phyloP scores from a whole-genome alignment of 2,329 filamentous ascomycete genomes.

The Metarhizium humberi region DNA sequence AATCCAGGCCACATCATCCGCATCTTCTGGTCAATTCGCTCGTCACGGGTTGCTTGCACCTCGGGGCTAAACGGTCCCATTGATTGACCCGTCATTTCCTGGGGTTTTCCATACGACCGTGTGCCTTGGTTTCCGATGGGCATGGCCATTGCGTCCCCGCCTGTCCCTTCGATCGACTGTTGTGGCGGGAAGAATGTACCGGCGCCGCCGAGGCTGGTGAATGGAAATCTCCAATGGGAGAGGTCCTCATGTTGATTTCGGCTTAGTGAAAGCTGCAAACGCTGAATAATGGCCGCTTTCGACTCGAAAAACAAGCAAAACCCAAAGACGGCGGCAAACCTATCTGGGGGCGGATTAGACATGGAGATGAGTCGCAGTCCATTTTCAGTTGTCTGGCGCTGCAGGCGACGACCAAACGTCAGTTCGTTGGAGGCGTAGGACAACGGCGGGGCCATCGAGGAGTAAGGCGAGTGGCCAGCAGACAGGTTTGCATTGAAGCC shows the following conservation, averaged over 20 bases:
- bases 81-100: constrained; percentile 18
- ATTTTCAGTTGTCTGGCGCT: constrained; percentile 54
- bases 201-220: constrained; percentile 56
- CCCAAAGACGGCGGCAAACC: constrained; percentile 52
- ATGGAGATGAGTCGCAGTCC: constrained; percentile 49
- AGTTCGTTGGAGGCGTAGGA: constrained; percentile 55
- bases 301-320: constrained; percentile 57
- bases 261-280: constrained; percentile 25
- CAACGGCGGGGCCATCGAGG: constrained; percentile 31
- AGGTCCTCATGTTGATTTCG: constrained; percentile 33
- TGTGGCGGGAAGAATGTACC: constrained; percentile 50
- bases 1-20: constrained; percentile 50
- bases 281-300: constrained; percentile 35
- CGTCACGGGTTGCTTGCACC: constrained; percentile 30
- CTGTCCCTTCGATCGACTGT: neutral
- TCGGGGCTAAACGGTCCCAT: constrained; percentile 39
- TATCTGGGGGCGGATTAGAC: constrained; percentile 35
- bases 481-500: constrained; percentile 10
- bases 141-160: constrained; percentile 1
- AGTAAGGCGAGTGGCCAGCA: constrained; percentile 17
- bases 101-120: constrained; percentile 13
- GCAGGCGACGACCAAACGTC: constrained; percentile 62
- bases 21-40: constrained; percentile 33
- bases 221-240: constrained; percentile 49
- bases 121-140: constrained; percentile 29